Evolutionary conservation across 1,139 yeast genomes (phyloP).

Genomic region (Zygoascus hellenicus): DNA sequence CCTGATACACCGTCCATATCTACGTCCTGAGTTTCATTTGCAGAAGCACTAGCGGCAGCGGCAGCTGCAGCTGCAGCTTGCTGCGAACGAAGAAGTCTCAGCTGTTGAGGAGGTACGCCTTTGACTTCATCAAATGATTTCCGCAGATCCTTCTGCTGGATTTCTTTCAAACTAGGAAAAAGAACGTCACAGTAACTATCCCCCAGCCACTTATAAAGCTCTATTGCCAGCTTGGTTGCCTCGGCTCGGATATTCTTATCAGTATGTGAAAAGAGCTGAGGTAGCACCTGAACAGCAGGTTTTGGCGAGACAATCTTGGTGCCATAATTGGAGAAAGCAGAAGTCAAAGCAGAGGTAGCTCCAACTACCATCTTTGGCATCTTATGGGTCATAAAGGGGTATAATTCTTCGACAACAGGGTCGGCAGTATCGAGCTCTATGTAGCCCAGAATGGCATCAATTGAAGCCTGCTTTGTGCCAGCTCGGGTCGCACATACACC

Average conservation of each 20-base stretch:
- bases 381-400: constrained; percentile 57
- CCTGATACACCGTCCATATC: constrained; percentile 22
- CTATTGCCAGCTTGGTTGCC: constrained; percentile 63
- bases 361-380: constrained; percentile 79
- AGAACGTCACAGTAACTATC: constrained; percentile 53
- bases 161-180: constrained; percentile 75
- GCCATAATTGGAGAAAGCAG: constrained; percentile 64
- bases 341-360: constrained; percentile 49
- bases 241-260: constrained; percentile 84
- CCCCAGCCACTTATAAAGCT: constrained; percentile 73
- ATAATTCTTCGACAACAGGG: constrained; percentile 59
- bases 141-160: constrained; percentile 81
- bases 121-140: constrained; percentile 54
- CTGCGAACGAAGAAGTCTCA: constrained; percentile 55
- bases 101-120: constrained; percentile 51
- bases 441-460: constrained; percentile 55
- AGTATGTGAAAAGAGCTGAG: constrained; percentile 76
- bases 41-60: constrained; percentile 23
- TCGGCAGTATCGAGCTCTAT: constrained; percentile 65
- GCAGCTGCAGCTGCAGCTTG: constrained; percentile 34
- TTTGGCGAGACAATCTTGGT: constrained; percentile 59
- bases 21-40: constrained; percentile 18
- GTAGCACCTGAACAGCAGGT: constrained; percentile 51
- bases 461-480: constrained; percentile 62
- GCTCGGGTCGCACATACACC: constrained; percentile 73